Percentiles rank a stretch among this genome's conserved stretches.
Evolutionary conservation across 2,329 filamentous ascomycete species (phyloP).

Genomic region (Beauveria scarabaeidicola): DNA sequence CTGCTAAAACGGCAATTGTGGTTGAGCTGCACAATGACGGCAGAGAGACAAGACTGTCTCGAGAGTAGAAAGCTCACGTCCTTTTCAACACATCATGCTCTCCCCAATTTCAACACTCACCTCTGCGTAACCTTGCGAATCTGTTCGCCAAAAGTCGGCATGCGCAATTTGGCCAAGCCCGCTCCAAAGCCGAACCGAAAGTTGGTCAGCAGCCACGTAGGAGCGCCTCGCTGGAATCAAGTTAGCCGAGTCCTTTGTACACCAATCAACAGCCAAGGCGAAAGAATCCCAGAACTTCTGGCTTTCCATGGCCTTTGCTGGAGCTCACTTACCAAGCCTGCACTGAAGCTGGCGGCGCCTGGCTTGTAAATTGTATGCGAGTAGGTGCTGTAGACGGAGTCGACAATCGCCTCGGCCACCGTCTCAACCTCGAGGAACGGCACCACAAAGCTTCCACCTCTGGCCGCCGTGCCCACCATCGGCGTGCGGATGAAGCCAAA

Average conservation of each 20-base stretch:
- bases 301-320: not conserved
- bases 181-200: not conserved
- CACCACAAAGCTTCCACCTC: slow-evolving; percentile 20
- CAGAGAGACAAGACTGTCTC: no score
- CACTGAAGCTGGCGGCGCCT: slow-evolving; percentile 19
- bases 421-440: slow-evolving; percentile 26
- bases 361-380: slow-evolving; percentile 24
- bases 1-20: not conserved
- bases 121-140: slow-evolving; percentile 2
- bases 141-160: not conserved
- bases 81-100: not conserved
- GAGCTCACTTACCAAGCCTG: slow-evolving; percentile 20
- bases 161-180: not conserved
- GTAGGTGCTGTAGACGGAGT: slow-evolving; percentile 23
- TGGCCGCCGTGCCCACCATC: slow-evolving; percentile 16
- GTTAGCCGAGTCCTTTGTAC: not conserved
- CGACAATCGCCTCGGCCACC: slow-evolving; percentile 22
- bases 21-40: not conserved
- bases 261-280: not conserved
- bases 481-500: slow-evolving; percentile 26
- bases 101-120: not conserved
- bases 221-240: slow-evolving; percentile 15
- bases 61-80: not conserved
- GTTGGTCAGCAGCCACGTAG: slow-evolving; percentile 15
- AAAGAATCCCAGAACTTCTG: not conserved